Base-by-base conservation (phyloP, 78 protist species). In the Mantamonas sphyraenae region DNA sequence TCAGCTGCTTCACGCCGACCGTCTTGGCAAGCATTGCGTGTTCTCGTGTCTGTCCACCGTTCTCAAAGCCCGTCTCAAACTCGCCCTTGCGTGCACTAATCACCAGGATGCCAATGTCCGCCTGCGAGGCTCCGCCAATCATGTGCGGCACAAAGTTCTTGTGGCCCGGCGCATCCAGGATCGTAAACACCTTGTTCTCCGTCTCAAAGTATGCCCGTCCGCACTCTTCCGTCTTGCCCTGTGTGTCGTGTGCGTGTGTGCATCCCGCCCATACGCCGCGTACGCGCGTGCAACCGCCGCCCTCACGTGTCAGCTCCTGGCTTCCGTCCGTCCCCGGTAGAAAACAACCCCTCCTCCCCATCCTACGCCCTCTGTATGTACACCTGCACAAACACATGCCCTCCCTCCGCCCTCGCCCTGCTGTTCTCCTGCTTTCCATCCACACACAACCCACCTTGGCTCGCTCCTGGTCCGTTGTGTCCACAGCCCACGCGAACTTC, bases 51-150 rank as follows among this genome's bases (percentile, higher is more conserved):
- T 95, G 97, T 20, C 99, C 99, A 37, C 94, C 97, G 3, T 74
- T n/a, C 34, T 95, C 95, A 28, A 97, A 96, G 26, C 99, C 99
- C 24, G 99, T 74, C 76, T 96, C 98, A 72, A 92, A 95, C 68
- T 97, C 99, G 30, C 97, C 98, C 68, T 80, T 79, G 33, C 96
- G 76, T 0, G 99, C 94, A 22, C 96, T 88, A 61, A 97, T 82
- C 31, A 85, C 97, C 34, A 97, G 74, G 38, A 97, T 82, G 43
- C 87, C 98, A 5, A 95, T 74, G 50, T 97, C 99, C 0, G 99
- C 99, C 81, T 95, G 98, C 12, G 98, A 79, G 0, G 97, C 97
- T 35, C 99, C 99, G 34, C 90, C 73, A 39, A 97, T 96, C 99
- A 97, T 97, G 81, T 94, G 78, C 40, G 97, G 96, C 38, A 97